Evolutionary conservation across 2,329 filamentous ascomycete species (phyloP), one percentile per base, ranked within the genome.

Genomic region (Colletotrichum falcatum): DNA sequence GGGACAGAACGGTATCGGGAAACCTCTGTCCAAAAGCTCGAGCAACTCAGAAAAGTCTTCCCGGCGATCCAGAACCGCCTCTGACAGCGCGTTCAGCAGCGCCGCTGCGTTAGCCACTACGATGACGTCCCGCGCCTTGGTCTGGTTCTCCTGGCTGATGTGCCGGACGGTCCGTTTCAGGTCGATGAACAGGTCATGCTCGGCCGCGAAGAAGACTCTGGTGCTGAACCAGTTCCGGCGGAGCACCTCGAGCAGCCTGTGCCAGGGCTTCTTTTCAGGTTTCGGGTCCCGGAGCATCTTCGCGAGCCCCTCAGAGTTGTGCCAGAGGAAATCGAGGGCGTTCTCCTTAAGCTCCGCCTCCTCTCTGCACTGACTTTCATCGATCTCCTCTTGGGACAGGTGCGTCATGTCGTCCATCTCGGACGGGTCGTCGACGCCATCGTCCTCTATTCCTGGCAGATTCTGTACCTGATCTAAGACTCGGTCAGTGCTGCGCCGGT

Each of bases 61-160:
- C 28, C 65, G 46, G 39, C 65, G 66, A 26, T 42, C 65, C 30
- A 26, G n/a, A 14, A 49, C 59, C 26, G 70, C 56, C 23, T 65
- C 66, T 42, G 61, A 60, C 35, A 78, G 61, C 26, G 71, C 63
- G 61, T 81, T 77, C 14, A 82, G 75, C 8, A 81, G 76, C 5
- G 76, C 75, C 28, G 78, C 79, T 6, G 81, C 74, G 65, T 84
- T 84, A 33, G 79, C 79, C 35, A 75, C 73, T 5, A 76, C 77
- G 20, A 81, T 73, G 18, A 75, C 71, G 56, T 23, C 66, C n/a
- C 56, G 33, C 9, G 66, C 66, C n/a, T 46, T 58, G 9, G 8
- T 42, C 20, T 66, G 49, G 12, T 39, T n/a, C 23, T 60, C 28
- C 35, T 61, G 42, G 33, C 39, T 30, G 14, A 73, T 33, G 5